These are phyloP conservation scores for Chlorella sp. DNA, from an alignment of 139 green algal genomes.

Conservation along the genomic window DNA sequence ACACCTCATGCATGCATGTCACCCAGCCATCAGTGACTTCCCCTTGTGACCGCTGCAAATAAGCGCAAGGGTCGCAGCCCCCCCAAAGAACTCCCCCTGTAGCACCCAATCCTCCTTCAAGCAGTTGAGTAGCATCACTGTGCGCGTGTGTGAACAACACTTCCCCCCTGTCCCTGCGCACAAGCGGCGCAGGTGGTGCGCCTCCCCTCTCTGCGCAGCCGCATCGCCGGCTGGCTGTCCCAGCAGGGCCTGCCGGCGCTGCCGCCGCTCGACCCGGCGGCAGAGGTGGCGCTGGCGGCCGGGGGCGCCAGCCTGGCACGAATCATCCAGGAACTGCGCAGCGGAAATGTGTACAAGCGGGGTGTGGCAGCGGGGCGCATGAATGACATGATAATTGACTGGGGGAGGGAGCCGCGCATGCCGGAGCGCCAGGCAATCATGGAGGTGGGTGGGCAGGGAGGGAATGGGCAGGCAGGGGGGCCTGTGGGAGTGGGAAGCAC, in stretches of 20 bases:
- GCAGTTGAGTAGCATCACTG: no score
- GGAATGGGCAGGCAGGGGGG: no score
- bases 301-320: background rate
- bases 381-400: slow-evolving; percentile 33
- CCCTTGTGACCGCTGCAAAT: no score
- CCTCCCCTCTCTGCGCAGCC: background rate
- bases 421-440: background rate
- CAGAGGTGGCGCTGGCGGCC: background rate
- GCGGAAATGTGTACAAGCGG: slow-evolving; percentile 8
- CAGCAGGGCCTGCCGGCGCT: background rate
- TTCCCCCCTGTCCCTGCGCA: no score
- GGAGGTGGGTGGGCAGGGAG: no score
- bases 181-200: slow-evolving; percentile 25
- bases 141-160: no score
- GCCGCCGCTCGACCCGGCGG: background rate
- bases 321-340: background rate
- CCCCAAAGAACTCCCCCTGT: no score
- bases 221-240: background rate
- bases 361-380: slow-evolving; percentile 21
- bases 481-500: no score
- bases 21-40: no score
- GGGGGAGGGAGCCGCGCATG: background rate
- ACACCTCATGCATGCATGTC: no score
- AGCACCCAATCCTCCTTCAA: no score
- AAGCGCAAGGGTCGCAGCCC: no score